Conservation (phyloP, 306 rosid genomes). For the Castanospermum australe region DNA sequence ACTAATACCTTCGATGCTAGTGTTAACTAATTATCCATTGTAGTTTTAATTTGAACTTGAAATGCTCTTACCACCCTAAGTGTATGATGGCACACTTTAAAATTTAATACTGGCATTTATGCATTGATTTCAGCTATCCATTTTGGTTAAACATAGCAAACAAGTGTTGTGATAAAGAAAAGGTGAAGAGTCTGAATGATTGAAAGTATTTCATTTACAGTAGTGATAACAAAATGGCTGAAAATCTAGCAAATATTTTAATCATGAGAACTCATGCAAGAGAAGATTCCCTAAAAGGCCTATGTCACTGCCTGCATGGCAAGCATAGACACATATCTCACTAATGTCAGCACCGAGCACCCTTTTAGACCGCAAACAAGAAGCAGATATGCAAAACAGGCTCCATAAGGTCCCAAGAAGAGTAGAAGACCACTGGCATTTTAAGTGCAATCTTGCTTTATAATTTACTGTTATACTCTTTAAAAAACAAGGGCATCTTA, state of each 20-base stretch:
- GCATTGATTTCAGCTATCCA: constrained; percentile 5
- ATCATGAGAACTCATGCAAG: neutral
- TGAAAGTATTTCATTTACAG: neutral
- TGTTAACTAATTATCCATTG: neutral
- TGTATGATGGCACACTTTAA: neutral
- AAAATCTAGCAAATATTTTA: neutral
- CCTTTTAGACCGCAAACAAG: neutral
- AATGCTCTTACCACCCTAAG: neutral
- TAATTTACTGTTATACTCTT: neutral
- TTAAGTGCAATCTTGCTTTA: neutral
- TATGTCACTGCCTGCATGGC: neutral
- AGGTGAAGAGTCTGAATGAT: neutral
- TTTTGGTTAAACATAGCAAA: neutral
- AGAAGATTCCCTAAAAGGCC: neutral
- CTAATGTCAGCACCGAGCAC: neutral
- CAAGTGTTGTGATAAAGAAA: neutral
- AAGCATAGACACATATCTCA: neutral
- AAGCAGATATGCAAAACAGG: neutral
- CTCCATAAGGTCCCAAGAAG: neutral
- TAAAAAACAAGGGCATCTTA: neutral
- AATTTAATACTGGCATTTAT: neutral
- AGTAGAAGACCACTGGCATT: neutral
- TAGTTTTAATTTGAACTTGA: neutral
- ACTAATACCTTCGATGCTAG: neutral
- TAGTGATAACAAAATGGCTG: neutral